A percentile compares a stretch with the other conserved stretches of the same genome.
These are phyloP conservation scores for Talaromyces adpressus DNA, from an alignment of 495 filamentous ascomycete species.

Conservation along the genomic window DNA sequence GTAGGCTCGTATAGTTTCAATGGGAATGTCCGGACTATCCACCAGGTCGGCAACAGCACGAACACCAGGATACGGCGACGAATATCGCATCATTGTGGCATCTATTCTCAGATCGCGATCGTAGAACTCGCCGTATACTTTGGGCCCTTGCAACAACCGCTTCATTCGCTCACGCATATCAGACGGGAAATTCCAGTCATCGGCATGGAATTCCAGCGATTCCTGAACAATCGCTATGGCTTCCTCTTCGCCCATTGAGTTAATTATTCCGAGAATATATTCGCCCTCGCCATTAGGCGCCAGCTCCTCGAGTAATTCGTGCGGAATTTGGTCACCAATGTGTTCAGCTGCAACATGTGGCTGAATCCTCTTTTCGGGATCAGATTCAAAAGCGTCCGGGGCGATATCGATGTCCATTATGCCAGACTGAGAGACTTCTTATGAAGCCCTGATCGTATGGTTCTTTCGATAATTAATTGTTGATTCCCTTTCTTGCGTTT, in stretches of 20 bases:
- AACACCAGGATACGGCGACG: conserved; percentile 42
- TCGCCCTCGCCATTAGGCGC: background rate
- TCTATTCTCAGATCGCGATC: conserved; percentile 8
- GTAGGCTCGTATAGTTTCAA: conserved; percentile 59
- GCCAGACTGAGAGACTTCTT: background rate
- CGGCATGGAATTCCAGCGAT: background rate
- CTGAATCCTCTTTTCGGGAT: background rate
- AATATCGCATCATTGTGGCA: conserved; percentile 24
- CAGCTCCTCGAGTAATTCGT: background rate
- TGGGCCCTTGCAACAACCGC: background rate
- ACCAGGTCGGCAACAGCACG: conserved; percentile 31
- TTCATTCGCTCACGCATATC: conserved; percentile 3
- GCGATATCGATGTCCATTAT: background rate
- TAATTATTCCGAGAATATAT: background rate
- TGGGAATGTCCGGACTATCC: conserved; percentile 51
- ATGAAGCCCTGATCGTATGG: background rate
- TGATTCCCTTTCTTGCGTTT: background rate
- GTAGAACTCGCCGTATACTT: background rate
- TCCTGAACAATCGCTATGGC: background rate
- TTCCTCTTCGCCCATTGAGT: background rate
- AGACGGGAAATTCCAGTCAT: conserved; percentile 1
- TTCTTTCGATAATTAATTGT: background rate
- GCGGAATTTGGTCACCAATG: background rate
- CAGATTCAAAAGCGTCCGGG: background rate
- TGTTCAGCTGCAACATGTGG: background rate